Conservation (phyloP, 257 asterid species). For the Knoxia roxburghii region DNA sequence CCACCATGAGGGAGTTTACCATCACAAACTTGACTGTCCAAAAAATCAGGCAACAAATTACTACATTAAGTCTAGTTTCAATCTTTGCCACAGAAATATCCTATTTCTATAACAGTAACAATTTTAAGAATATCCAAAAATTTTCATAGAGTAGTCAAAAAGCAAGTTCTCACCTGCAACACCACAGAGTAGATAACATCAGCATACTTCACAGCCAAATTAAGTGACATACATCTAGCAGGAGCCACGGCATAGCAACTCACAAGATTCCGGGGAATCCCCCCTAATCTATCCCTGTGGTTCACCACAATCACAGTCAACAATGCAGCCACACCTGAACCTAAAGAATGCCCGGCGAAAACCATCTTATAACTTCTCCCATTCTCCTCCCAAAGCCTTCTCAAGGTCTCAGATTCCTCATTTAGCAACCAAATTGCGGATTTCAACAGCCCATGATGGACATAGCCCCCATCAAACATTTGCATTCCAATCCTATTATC, state of each 20-base stretch:
- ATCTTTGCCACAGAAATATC: neutral
- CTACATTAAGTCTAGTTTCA: neutral
- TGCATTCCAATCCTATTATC: conserved; percentile 80
- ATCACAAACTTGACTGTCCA: neutral
- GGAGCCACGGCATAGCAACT: conserved; percentile 89
- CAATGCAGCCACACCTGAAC: conserved; percentile 87
- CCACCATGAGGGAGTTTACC: neutral
- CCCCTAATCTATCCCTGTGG: conserved; percentile 64
- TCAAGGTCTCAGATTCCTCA: conserved; percentile 58
- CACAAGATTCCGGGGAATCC: conserved; percentile 60
- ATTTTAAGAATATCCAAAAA: neutral
- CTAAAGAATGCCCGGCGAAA: conserved; percentile 88
- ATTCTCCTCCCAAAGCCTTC: conserved; percentile 64
- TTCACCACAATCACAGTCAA: conserved; percentile 67
- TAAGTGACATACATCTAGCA: conserved; percentile 91
- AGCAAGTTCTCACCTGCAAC: conserved; percentile 56
- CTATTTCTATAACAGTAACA: neutral
- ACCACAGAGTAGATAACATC: conserved; percentile 74
- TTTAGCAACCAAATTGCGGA: conserved; percentile 82
- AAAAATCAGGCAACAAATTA: neutral
- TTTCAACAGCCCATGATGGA: conserved; percentile 79
- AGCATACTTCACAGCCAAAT: conserved; percentile 90
- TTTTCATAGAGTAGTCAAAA: neutral
- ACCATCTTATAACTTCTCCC: conserved; percentile 70
- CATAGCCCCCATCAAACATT: conserved; percentile 95